Evolutionary conservation across 1,284 basidiomycete species (phyloP).

Genomic region (Naganishia sp.): DNA sequence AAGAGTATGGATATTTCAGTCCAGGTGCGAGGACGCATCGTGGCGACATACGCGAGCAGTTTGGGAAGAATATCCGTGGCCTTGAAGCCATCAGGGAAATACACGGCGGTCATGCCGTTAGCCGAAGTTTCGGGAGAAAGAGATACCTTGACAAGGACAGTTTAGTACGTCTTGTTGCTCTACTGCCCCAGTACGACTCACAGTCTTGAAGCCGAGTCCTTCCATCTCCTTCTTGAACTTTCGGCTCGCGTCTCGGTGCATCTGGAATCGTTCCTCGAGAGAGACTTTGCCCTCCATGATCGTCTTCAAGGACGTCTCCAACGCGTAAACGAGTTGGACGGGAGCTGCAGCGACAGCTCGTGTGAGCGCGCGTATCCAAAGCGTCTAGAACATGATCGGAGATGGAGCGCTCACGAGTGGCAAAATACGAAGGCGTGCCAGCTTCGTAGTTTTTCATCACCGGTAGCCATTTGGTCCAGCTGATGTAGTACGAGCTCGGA

Average conservation of each 20-base stretch:
- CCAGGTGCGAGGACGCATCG: neutral
- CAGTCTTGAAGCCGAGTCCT: conserved; percentile 68
- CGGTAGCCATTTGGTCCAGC: conserved; percentile 91
- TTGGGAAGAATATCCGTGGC: conserved; percentile 73
- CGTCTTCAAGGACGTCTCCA: conserved; percentile 72
- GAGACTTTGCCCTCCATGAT: conserved; percentile 66
- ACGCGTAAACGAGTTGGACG: conserved; percentile 91
- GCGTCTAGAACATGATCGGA: neutral
- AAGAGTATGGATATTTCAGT: conserved; percentile 36
- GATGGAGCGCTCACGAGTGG: conserved; percentile 63
- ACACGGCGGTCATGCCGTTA: conserved; percentile 86
- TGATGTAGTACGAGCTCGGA: conserved; percentile 79
- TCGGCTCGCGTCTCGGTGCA: conserved; percentile 72
- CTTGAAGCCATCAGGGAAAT: conserved; percentile 73
- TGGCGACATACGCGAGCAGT: conserved; percentile 44
- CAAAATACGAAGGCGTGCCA: conserved; percentile 71
- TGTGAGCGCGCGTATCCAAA: too few relatives aligned
- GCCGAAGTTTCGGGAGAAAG: conserved; percentile 67
- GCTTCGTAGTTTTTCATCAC: conserved; percentile 81
- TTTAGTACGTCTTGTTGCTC: neutral
- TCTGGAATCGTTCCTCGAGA: conserved; percentile 75
- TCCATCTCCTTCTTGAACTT: conserved; percentile 72
- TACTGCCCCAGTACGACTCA: conserved; percentile 39
- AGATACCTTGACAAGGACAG: conserved; percentile 58
- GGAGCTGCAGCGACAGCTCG: too few relatives aligned